Evolutionary conservation across 1,284 basidiomycete genomes (phyloP).

Genomic region (Malassezia slooffiae): DNA sequence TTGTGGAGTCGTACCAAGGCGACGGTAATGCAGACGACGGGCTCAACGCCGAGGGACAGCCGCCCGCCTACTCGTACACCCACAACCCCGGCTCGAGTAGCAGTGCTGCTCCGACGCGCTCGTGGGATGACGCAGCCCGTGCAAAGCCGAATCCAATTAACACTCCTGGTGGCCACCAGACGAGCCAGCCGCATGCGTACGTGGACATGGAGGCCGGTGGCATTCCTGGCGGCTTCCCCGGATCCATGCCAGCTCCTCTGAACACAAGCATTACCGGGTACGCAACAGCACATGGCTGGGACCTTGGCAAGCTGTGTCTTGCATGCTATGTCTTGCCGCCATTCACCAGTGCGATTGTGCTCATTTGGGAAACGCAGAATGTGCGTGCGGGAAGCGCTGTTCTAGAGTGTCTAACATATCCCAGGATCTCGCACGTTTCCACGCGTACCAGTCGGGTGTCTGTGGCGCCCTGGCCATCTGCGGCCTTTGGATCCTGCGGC

Average conservation of each 20-base stretch:
- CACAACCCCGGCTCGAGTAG: too few relatives aligned
- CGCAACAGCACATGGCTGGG: conserved; percentile 11
- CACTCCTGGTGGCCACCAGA: too few relatives aligned
- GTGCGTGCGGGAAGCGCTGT: conserved; percentile 8
- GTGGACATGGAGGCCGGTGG: conserved; percentile 5
- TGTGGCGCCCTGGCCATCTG: conserved; percentile 15
- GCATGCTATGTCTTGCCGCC: conserved; percentile 14
- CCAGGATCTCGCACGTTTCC: conserved; percentile 27
- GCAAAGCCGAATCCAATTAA: conserved; percentile 4
- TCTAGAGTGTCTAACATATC: not conserved
- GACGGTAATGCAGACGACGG: not conserved
- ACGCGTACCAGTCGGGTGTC: conserved; percentile 26
- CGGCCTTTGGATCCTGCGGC: conserved; percentile 14
- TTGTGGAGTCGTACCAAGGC: conserved; percentile 14
- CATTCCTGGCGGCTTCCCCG: not conserved
- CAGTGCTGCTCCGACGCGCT: not conserved
- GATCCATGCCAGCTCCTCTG: not conserved
- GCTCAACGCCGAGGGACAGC: too few relatives aligned
- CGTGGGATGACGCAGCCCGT: conserved; percentile 15
- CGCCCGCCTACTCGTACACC: conserved; percentile 7
- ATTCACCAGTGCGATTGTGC: conserved; percentile 18
- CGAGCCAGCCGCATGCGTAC: conserved; percentile 5
- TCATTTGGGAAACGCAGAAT: conserved; percentile 24
- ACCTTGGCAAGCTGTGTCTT: conserved; percentile 9
- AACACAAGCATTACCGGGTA: conserved; percentile 15